phyloP scores from a whole-genome alignment of 176 grass and related monocot genomes.

The Phragmites australis region DNA sequence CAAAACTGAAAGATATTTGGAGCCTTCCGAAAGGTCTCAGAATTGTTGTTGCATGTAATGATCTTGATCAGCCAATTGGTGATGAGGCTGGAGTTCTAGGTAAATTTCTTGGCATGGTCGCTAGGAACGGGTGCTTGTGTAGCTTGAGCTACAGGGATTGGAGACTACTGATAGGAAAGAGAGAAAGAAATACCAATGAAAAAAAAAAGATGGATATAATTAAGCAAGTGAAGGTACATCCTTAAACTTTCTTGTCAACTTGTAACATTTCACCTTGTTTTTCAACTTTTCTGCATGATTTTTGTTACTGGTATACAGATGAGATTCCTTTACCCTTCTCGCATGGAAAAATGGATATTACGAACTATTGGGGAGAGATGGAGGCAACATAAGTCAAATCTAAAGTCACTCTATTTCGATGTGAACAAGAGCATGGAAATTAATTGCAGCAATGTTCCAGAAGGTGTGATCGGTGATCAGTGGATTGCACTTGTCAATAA shows the following conservation, averaged over 20 bases:
- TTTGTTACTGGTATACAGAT: background rate
- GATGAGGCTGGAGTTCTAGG: background rate
- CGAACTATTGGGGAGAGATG: constrained; percentile 3
- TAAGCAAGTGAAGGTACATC: constrained; percentile 3
- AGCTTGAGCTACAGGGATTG: constrained; percentile 4
- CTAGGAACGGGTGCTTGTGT: constrained; percentile 16
- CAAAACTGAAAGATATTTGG: constrained; percentile 13
- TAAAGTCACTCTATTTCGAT: constrained; percentile 13
- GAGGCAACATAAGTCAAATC: constrained; percentile 4
- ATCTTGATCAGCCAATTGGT: background rate
- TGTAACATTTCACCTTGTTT: no score
- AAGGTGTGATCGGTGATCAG: background rate
- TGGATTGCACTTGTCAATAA: constrained; percentile 14
- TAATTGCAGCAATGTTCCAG: background rate
- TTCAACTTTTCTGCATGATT: background rate
- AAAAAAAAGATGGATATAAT: background rate
- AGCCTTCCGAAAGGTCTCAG: background rate
- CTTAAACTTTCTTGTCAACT: no score
- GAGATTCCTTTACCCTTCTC: constrained; percentile 22
- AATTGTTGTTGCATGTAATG: constrained; percentile 19
- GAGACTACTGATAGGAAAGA: background rate
- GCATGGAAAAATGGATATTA: constrained; percentile 11
- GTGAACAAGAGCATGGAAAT: background rate
- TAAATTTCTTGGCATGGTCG: constrained; percentile 8
- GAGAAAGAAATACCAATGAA: background rate